Conservation (phyloP, 768 basidiomycete species). For the Trametes sanguinea region DNA sequence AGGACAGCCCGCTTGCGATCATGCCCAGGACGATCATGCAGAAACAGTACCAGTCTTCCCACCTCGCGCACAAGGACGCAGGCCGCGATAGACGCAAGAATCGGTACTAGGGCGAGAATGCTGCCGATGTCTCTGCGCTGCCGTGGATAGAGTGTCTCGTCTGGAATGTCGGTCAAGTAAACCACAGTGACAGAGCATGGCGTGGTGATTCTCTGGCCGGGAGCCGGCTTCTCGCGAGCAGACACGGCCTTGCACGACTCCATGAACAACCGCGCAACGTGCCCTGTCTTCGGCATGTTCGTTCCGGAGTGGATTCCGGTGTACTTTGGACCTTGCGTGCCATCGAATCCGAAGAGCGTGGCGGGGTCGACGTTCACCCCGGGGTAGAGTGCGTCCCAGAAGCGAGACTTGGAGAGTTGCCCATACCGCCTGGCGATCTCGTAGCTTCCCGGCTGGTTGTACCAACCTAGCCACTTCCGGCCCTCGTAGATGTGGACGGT, state of each 20-base stretch:
- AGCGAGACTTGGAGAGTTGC: slow-evolving; percentile 10
- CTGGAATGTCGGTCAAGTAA: background rate
- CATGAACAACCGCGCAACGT: slow-evolving; percentile 11
- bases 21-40: slow-evolving; percentile 5
- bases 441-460: slow-evolving; percentile 21
- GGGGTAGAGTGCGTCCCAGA: slow-evolving; percentile 21
- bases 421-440: slow-evolving; percentile 20
- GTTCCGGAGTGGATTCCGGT: slow-evolving; percentile 12
- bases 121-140: slow-evolving; percentile 1
- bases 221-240: background rate
- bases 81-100: background rate
- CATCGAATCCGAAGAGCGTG: slow-evolving; percentile 17
- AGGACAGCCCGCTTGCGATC: slow-evolving; percentile 1
- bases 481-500: slow-evolving; percentile 22
- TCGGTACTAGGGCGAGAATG: background rate
- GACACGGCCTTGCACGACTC: slow-evolving; percentile 5
- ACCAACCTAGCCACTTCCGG: slow-evolving; percentile 21
- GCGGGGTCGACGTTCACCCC: slow-evolving; percentile 18
- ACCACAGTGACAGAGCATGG: slow-evolving; percentile 5
- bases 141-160: background rate
- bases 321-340: slow-evolving; percentile 11
- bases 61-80: background rate
- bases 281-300: slow-evolving; percentile 13
- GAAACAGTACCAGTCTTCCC: slow-evolving; percentile 6
- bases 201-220: background rate